Conservation (phyloP, 2,329 filamentous ascomycete species). For the Xylariaceae sp. region DNA sequence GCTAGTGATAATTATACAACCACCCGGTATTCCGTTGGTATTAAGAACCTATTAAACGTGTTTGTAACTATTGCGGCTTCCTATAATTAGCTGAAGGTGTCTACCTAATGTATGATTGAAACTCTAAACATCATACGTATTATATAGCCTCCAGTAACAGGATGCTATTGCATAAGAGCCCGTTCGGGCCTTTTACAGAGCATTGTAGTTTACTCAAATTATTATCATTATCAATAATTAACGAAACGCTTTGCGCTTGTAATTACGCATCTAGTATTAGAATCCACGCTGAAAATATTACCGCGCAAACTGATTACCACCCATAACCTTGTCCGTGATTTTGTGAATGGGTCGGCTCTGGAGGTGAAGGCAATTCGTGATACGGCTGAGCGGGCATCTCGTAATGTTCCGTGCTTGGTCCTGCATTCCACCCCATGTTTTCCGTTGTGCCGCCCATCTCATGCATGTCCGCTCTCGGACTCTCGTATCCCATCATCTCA, state of each 20-base stretch:
- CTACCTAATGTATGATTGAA: no score
- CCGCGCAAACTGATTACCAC: background rate
- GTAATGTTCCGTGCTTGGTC: background rate
- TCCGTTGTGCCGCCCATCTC: constrained; percentile 1
- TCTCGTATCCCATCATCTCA: background rate
- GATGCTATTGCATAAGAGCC: no score
- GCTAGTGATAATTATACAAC: background rate
- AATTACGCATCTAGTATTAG: background rate
- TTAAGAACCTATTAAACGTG: no score
- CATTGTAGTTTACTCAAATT: no score
- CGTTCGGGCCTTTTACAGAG: no score
- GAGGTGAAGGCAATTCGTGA: constrained; percentile 1
- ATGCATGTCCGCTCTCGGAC: background rate
- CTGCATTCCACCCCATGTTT: constrained; percentile 5
- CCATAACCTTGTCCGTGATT: background rate
- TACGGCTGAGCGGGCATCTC: background rate
- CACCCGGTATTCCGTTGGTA: background rate
- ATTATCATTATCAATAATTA: no score
- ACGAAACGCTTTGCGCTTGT: no score
- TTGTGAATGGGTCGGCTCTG: background rate
- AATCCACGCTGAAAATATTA: no score
- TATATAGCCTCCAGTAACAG: no score
- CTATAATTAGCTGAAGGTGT: no score
- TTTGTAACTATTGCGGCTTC: no score
- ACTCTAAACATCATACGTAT: no score